Conservation (phyloP, 495 filamentous ascomycete species). For the Xylaria palmicola region DNA sequence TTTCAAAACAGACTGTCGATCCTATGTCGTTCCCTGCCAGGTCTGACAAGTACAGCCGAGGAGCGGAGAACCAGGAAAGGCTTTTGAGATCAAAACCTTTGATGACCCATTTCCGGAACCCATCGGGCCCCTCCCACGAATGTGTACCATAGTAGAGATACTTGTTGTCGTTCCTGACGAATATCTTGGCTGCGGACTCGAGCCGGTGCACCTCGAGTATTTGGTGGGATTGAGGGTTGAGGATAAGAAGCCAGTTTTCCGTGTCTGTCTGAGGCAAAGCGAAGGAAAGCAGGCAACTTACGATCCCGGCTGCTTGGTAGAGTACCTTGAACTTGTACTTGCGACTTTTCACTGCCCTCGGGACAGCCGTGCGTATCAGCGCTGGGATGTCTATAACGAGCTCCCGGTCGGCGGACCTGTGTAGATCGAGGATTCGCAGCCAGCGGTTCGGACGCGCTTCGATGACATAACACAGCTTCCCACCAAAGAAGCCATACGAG, state of each 20-base stretch:
- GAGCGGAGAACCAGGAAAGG: conserved; percentile 28
- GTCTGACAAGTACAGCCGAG: conserved; percentile 47
- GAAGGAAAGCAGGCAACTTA: conserved; percentile 55
- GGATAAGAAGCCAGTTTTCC: conserved; percentile 56
- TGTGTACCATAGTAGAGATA: conserved; percentile 70
- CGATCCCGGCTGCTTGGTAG: conserved; percentile 59
- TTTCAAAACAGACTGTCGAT: conserved; percentile 69
- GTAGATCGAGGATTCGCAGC: conserved; percentile 65
- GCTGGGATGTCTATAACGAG: conserved; percentile 57
- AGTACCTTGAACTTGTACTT: conserved; percentile 57
- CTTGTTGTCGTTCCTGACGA: conserved; percentile 64
- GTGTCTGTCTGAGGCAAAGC: conserved; percentile 33
- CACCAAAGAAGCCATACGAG: conserved; percentile 62
- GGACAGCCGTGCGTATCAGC: conserved; percentile 39
- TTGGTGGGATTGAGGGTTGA: conserved; percentile 48
- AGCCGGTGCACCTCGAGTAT: conserved; percentile 45
- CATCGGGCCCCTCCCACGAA: conserved; percentile 49
- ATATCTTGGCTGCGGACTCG: conserved; percentile 53
- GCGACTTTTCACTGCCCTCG: conserved; percentile 27
- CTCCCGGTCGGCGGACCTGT: conserved; percentile 50
- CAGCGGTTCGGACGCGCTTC: conserved; percentile 38
- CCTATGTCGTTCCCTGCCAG: conserved; percentile 65
- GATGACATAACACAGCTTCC: conserved; percentile 61
- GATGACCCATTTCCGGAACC: conserved; percentile 61
- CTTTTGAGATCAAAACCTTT: conserved; percentile 50